phyloP scores from a whole-genome alignment of 495 filamentous ascomycete species.

The Mytilinidion resinicola region DNA sequence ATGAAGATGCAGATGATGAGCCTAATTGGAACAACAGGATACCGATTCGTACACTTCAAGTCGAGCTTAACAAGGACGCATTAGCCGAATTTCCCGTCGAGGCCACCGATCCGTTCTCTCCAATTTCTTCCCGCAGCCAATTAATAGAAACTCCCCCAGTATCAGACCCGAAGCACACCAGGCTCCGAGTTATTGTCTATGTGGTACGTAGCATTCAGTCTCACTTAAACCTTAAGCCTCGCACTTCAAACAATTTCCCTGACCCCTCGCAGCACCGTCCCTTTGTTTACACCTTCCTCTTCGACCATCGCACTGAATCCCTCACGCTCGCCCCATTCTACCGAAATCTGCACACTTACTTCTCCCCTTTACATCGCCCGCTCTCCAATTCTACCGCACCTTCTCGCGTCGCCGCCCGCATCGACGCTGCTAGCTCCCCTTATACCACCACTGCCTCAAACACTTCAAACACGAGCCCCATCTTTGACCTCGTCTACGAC shows the following conservation, averaged over 20 bases:
- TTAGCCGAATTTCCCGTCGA: not conserved
- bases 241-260: not conserved
- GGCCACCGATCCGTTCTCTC: constrained; percentile 2
- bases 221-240: too few species aligned
- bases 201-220: constrained; percentile 39
- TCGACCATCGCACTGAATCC: constrained; percentile 61
- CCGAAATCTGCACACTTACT: constrained; percentile 71
- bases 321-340: constrained; percentile 68
- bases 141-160: not conserved
- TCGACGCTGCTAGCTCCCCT: constrained; percentile 35
- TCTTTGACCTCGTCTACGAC: constrained; percentile 86
- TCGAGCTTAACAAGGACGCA: constrained; percentile 29
- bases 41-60: constrained; percentile 46
- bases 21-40: constrained; percentile 39
- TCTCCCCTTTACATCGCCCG: constrained; percentile 68
- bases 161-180: constrained; percentile 25
- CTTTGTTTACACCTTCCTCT: constrained; percentile 88
- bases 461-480: constrained; percentile 40
- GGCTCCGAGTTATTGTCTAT: constrained; percentile 68
- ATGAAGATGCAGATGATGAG: constrained; percentile 36
- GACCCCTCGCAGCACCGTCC: constrained; percentile 52
- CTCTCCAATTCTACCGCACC: constrained; percentile 62
- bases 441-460: constrained; percentile 28
- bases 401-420: constrained; percentile 43
- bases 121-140: constrained; percentile 4